Evolutionary conservation across 352 stramenopile genomes (phyloP).

Genomic region (Pythium aristosporum): DNA sequence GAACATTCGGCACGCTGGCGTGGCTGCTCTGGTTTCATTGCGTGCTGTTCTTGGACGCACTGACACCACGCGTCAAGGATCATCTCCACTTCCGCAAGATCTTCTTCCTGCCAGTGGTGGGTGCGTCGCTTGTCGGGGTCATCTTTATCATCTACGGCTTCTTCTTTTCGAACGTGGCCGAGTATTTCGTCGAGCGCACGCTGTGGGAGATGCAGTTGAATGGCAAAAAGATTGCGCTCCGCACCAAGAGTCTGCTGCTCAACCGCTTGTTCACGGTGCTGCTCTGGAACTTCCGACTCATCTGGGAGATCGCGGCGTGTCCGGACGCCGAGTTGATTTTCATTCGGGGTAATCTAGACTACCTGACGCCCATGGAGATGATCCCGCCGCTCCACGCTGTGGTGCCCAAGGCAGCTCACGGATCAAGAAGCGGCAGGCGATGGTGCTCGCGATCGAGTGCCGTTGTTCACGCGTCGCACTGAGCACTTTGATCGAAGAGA

Average conservation of each 20-base stretch:
- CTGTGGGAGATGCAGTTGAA: constrained; percentile 27
- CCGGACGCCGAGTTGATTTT: constrained; percentile 39
- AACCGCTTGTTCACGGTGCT: constrained; percentile 46
- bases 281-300: constrained; percentile 40
- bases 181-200: constrained; percentile 32
- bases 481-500: neutral
- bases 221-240: constrained; percentile 25
- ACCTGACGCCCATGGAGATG: constrained; percentile 48
- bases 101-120: constrained; percentile 1
- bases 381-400: constrained; percentile 29
- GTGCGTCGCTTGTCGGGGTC: constrained; percentile 8
- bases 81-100: constrained; percentile 2
- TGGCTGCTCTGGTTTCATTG: constrained; percentile 13
- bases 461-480: neutral
- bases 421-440: neutral
- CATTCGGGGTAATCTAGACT: constrained; percentile 41
- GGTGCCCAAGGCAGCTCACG: neutral
- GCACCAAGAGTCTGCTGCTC: constrained; percentile 42
- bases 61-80: constrained; percentile 12
- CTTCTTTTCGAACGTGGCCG: constrained; percentile 26
- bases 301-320: constrained; percentile 33
- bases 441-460: neutral
- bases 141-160: constrained; percentile 32
- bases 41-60: constrained; percentile 13
- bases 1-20: neutral